These are phyloP conservation scores for Cladosporium colombiae DNA, from an alignment of 2,329 filamentous ascomycete species.

Conservation along the genomic window DNA sequence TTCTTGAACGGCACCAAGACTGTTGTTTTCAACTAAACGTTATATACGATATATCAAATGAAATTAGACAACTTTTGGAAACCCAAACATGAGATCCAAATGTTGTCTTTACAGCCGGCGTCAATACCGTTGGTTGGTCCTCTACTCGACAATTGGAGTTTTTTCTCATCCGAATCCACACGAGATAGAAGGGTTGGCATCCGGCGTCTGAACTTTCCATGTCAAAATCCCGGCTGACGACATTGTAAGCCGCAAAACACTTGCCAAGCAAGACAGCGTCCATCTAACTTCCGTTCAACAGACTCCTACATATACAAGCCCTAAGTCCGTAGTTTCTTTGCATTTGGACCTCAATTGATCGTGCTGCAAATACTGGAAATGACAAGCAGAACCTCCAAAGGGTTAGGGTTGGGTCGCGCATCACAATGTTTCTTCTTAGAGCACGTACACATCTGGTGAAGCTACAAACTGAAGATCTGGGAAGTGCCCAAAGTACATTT, in stretches of 20 bases:
- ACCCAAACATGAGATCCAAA: neutral
- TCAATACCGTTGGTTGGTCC: neutral
- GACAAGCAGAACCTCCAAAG: neutral
- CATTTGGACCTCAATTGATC: neutral
- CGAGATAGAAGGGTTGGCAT: neutral
- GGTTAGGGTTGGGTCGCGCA: neutral
- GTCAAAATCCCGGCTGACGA: neutral
- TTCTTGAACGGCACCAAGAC: conserved; percentile 80
- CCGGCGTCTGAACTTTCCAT: neutral
- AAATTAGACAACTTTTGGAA: neutral
- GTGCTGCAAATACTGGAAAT: neutral
- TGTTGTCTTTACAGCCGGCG: neutral
- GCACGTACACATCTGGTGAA: neutral
- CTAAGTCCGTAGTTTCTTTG: neutral
- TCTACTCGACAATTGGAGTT: neutral
- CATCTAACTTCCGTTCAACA: neutral
- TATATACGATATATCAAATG: neutral
- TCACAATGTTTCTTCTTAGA: neutral
- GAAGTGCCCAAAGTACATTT: neutral
- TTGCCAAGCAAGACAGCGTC: neutral
- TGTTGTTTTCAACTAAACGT: conserved; percentile 66
- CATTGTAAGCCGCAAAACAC: neutral
- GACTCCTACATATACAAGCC: neutral
- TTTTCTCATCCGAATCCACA: neutral
- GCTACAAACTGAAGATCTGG: neutral